Conservation (phyloP, 2,329 filamentous ascomycete species). For the Diaporthe vaccinii region DNA sequence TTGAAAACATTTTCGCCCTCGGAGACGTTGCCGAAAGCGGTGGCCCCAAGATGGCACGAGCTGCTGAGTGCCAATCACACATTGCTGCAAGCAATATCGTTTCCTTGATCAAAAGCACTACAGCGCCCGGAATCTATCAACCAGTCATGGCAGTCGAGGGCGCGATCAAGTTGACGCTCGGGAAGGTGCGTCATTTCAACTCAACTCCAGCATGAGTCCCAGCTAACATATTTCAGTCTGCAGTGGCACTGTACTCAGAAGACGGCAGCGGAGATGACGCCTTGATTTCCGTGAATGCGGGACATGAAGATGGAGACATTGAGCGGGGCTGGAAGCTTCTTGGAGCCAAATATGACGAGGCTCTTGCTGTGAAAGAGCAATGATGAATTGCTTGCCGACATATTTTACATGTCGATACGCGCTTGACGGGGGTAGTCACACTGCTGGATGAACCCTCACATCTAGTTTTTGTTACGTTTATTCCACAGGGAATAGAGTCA, state of each 20-base stretch:
- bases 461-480: no score
- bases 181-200: conserved; percentile 54
- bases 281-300: background rate
- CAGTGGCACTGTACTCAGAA: conserved; percentile 1
- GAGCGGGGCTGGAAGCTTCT: conserved; percentile 2
- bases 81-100: conserved; percentile 69
- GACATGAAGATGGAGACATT: conserved; percentile 20
- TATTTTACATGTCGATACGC: background rate
- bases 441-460: background rate
- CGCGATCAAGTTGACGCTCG: conserved; percentile 67
- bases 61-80: conserved; percentile 66
- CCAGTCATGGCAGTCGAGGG: conserved; percentile 61
- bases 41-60: conserved; percentile 66
- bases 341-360: conserved; percentile 26
- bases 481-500: background rate
- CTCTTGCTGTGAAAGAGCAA: background rate
- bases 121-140: conserved; percentile 55
- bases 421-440: background rate
- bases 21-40: conserved; percentile 72
- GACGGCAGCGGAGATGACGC: conserved; percentile 4
- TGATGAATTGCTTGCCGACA: background rate
- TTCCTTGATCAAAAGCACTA: conserved; percentile 56
- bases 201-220: conserved; percentile 36
- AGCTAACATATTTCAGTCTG: background rate
- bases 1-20: conserved; percentile 70